Percentiles rank a stretch among this genome's conserved stretches.
These are phyloP conservation scores for Penicillium canariense DNA, from an alignment of 495 filamentous ascomycete species.

Conservation along the genomic window DNA sequence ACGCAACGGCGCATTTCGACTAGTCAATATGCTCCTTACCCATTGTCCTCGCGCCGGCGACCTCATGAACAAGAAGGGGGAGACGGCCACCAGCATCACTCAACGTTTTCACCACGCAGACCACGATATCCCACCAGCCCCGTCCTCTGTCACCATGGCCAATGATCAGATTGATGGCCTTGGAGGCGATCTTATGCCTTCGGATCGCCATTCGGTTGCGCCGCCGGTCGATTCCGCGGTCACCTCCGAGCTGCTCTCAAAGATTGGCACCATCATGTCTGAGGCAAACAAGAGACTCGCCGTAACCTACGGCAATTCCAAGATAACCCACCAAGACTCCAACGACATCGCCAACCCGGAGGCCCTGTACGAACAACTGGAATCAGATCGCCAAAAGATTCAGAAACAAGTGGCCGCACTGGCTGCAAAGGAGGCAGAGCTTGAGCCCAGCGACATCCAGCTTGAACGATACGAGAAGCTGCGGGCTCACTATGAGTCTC, in stretches of 20 bases:
- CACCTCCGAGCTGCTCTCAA: conserved; percentile 37
- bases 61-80: conserved; percentile 72
- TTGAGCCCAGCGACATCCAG: conserved; percentile 31
- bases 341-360: conserved; percentile 44
- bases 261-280: conserved; percentile 43
- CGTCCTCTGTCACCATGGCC: conserved; percentile 45
- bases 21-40: conserved; percentile 41
- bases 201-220: conserved; percentile 25
- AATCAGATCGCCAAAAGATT: conserved; percentile 45
- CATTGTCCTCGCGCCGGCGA: conserved; percentile 72
- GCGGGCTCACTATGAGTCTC: conserved; percentile 36
- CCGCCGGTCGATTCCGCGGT: conserved; percentile 28
- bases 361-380: conserved; percentile 43
- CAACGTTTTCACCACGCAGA: conserved; percentile 32
- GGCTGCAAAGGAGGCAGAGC: conserved; percentile 31
- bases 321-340: conserved; percentile 35
- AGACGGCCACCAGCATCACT: conserved; percentile 75
- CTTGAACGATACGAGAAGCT: conserved; percentile 37
- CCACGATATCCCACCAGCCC: conserved; percentile 38
- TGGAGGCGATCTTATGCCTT: conserved; percentile 15
- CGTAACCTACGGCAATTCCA: conserved; percentile 40
- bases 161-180: conserved; percentile 43
- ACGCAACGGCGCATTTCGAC: conserved; percentile 54
- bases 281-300: conserved; percentile 47
- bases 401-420: conserved; percentile 32